Percentiles rank a stretch among this genome's conserved stretches.
These are phyloP conservation scores for Ceratobasidium sp. DNA, from an alignment of 1,284 basidiomycete species.

Conservation along the genomic window DNA sequence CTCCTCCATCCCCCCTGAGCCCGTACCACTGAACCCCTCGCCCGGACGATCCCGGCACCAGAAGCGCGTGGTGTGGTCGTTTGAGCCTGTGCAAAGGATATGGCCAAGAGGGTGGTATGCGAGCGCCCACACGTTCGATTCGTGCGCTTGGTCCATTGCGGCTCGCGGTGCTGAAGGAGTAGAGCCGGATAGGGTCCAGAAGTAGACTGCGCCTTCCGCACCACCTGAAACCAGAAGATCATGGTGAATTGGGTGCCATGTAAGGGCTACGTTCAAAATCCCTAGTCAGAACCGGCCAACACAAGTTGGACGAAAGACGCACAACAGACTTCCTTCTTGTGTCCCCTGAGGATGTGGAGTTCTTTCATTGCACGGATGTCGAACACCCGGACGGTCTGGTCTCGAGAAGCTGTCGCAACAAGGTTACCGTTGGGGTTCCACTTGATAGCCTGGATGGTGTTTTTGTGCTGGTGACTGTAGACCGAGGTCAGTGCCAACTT, in stretches of 20 bases:
- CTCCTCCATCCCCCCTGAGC: conserved; percentile 68
- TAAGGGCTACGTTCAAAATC: conserved; percentile 67
- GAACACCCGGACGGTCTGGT: conserved; percentile 95
- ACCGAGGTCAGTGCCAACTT: conserved; percentile 37
- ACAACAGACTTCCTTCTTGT: conserved; percentile 98
- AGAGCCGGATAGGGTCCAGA: conserved; percentile 81
- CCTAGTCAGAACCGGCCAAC: not conserved
- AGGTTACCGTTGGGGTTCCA: conserved; percentile 96
- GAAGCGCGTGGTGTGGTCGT: conserved; percentile 98
- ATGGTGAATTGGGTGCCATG: conserved; percentile 96
- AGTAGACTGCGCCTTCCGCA: conserved; percentile 90
- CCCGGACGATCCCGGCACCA: conserved; percentile 92
- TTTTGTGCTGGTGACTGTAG: conserved; percentile 92
- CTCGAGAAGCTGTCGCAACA: conserved; percentile 92
- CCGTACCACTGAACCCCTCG: conserved; percentile 70
- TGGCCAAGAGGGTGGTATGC: conserved; percentile 97
- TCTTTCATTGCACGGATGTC: conserved; percentile 99
- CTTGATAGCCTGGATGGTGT: conserved; percentile 90
- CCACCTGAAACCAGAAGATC: conserved; percentile 90
- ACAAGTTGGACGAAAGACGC: conserved; percentile 56
- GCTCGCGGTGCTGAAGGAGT: conserved; percentile 69
- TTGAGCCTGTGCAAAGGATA: conserved; percentile 89
- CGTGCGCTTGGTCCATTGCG: conserved; percentile 90
- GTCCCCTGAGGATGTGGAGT: conserved; percentile 88
- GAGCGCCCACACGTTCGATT: conserved; percentile 96